These are phyloP conservation scores for Stropharia rugosoannulata DNA, from an alignment of 768 basidiomycete species.

Conservation along the genomic window DNA sequence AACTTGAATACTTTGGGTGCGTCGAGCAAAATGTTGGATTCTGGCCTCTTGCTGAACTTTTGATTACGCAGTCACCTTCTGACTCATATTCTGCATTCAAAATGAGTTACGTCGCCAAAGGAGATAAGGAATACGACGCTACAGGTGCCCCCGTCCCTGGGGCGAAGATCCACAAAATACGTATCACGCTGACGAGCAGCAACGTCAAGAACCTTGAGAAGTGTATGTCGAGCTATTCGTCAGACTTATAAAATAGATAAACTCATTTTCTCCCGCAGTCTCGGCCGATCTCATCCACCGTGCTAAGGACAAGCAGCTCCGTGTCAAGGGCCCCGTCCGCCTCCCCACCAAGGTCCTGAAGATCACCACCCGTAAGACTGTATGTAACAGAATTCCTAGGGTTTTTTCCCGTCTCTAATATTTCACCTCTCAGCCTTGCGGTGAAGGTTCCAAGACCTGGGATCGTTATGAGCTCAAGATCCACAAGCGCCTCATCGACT, in stretches of 20 bases:
- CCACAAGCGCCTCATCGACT: slow-evolving; percentile 99
- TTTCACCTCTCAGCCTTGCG: slow-evolving; percentile 72
- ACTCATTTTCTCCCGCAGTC: slow-evolving; percentile 51
- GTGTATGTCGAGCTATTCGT: slow-evolving; percentile 52
- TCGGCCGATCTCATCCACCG: slow-evolving; percentile 95
- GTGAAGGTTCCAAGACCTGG: slow-evolving; percentile 99
- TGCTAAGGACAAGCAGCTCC: slow-evolving; percentile 99
- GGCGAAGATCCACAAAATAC: slow-evolving; percentile 97
- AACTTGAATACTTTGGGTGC: slow-evolving; percentile 45
- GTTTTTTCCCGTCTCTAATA: slow-evolving; percentile 5
- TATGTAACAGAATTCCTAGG: slow-evolving; percentile 35
- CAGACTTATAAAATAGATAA: not conserved
- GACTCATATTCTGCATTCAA: slow-evolving; percentile 54
- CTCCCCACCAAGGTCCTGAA: slow-evolving; percentile 98
- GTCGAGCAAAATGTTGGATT: slow-evolving; percentile 16
- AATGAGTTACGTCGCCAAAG: slow-evolving; percentile 99
- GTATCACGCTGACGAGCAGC: slow-evolving; percentile 97
- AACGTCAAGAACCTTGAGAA: slow-evolving; percentile 99
- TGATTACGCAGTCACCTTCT: slow-evolving; percentile 68
- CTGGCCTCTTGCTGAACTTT: slow-evolving; percentile 4
- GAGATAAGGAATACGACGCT: slow-evolving; percentile 97
- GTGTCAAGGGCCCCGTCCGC: slow-evolving; percentile 97
- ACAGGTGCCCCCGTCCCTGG: slow-evolving; percentile 81
- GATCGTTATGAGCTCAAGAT: slow-evolving; percentile 99
- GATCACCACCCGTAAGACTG: slow-evolving; percentile 99